Percentiles rank a stretch among this genome's conserved stretches.
Conservation (phyloP, 768 basidiomycete species). For the Rhizopogon vulgaris region DNA sequence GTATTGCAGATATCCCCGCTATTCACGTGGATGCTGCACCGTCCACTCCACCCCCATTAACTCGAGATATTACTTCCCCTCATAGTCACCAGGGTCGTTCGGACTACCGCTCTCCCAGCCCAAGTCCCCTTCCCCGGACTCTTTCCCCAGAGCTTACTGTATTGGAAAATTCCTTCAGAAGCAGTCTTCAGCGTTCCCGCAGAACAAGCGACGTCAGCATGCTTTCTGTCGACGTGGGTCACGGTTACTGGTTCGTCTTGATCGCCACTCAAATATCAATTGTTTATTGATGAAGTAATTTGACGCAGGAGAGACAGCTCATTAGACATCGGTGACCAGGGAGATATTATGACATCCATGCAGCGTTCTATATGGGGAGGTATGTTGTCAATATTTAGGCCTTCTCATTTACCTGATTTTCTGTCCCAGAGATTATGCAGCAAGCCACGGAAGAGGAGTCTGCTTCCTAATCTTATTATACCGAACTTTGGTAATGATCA, state of each 20-base stretch:
- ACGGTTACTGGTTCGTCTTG: conserved; percentile 42
- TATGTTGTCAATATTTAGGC: conserved; percentile 24
- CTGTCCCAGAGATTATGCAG: conserved; percentile 33
- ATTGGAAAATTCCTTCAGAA: conserved; percentile 34
- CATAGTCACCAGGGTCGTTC: conserved; percentile 3
- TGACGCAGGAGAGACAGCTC: conserved; percentile 10
- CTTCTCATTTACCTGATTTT: neutral
- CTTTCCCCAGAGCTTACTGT: conserved; percentile 16
- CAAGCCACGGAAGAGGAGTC: conserved; percentile 42
- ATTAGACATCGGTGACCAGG: conserved; percentile 9
- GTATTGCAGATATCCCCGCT: conserved; percentile 54
- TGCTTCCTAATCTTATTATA: conserved; percentile 9
- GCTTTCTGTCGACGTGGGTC: conserved; percentile 46
- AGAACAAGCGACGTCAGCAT: conserved; percentile 56
- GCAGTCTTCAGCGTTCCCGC: conserved; percentile 49
- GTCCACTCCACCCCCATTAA: conserved; percentile 40
- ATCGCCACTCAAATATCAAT: neutral
- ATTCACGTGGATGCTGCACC: conserved; percentile 61
- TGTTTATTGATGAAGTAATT: neutral
- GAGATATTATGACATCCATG: conserved; percentile 48
- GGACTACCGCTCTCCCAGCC: conserved; percentile 4
- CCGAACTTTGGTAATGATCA: conserved; percentile 3
- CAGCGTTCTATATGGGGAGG: conserved; percentile 71
- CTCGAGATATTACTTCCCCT: conserved; percentile 51
- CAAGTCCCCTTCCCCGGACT: conserved; percentile 5